Conservation (phyloP, 352 stramenopile genomes). For the Plasmopara viticola region DNA sequence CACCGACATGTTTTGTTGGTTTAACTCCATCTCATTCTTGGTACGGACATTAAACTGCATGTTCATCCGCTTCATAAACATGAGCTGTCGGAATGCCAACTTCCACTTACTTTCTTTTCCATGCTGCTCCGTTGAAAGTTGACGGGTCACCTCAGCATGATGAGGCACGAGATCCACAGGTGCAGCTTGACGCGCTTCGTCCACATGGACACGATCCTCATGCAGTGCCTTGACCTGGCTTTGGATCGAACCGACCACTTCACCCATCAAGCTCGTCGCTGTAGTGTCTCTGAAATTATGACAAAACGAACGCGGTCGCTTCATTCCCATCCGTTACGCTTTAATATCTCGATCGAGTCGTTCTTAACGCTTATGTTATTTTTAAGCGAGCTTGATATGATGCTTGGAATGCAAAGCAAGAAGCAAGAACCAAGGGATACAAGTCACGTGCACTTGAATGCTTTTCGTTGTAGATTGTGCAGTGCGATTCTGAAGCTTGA, state of each 20-base stretch:
- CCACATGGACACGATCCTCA: not conserved
- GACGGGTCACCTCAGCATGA: not conserved
- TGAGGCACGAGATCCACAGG: not conserved
- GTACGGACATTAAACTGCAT: constrained; percentile 69
- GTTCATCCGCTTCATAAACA: constrained; percentile 84
- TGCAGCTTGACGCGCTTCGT: constrained; percentile 18
- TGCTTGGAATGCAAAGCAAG: too few species aligned
- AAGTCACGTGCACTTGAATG: too few species aligned
- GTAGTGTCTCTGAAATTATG: constrained; percentile 1
- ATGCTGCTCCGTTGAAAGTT: not conserved
- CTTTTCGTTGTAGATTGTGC: too few species aligned
- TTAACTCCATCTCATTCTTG: constrained; percentile 75
- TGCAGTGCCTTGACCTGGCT: constrained; percentile 11
- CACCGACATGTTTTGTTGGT: constrained; percentile 73
- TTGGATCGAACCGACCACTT: constrained; percentile 14
- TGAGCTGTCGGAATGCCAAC: constrained; percentile 65
- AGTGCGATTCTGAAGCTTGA: too few species aligned
- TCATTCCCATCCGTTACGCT: constrained; percentile 20
- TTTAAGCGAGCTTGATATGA: too few species aligned
- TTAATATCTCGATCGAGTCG: not conserved
- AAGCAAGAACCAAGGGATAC: too few species aligned
- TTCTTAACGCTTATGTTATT: too few species aligned
- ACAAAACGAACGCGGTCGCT: constrained; percentile 2
- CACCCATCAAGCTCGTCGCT: constrained; percentile 9
- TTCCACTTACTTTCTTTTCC: constrained; percentile 65